These are phyloP conservation scores for Bipolaris bicolor DNA, from an alignment of 2,329 filamentous ascomycete genomes.

Conservation along the genomic window DNA sequence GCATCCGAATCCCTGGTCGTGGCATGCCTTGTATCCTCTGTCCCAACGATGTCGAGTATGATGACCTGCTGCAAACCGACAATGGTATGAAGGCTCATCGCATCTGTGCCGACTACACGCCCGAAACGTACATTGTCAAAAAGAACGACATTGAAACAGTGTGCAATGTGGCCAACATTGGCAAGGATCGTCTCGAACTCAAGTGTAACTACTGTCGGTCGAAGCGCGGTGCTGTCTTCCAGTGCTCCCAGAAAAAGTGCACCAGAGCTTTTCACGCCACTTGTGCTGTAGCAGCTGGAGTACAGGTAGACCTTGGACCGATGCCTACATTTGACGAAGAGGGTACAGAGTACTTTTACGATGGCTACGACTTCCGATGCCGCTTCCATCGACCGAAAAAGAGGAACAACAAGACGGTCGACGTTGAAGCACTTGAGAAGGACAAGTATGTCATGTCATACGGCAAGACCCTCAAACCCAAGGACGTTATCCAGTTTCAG, in stretches of 20 bases:
- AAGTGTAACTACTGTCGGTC: slow-evolving; percentile 96
- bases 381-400: slow-evolving; percentile 91
- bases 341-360: slow-evolving; percentile 88
- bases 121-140: slow-evolving; percentile 85
- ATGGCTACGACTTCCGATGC: slow-evolving; percentile 91
- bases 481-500: slow-evolving; percentile 87
- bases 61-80: slow-evolving; percentile 84
- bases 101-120: slow-evolving; percentile 87
- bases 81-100: slow-evolving; percentile 87
- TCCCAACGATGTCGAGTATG: slow-evolving; percentile 83
- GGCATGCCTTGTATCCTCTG: slow-evolving; percentile 89
- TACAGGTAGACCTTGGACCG: slow-evolving; percentile 86
- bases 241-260: slow-evolving; percentile 95
- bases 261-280: slow-evolving; percentile 92
- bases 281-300: slow-evolving; percentile 88
- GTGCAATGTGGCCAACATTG: slow-evolving; percentile 78
- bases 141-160: slow-evolving; percentile 71
- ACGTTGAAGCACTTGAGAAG: slow-evolving; percentile 71
- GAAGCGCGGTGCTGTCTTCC: slow-evolving; percentile 94
- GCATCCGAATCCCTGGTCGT: slow-evolving; percentile 71
- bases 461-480: slow-evolving; percentile 70
- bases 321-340: slow-evolving; percentile 89
- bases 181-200: slow-evolving; percentile 85
- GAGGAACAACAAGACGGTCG: slow-evolving; percentile 78
- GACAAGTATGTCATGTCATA: slow-evolving; percentile 71